phyloP scores from a whole-genome alignment of 805 yeast species.

The Candida stauntonica region DNA sequence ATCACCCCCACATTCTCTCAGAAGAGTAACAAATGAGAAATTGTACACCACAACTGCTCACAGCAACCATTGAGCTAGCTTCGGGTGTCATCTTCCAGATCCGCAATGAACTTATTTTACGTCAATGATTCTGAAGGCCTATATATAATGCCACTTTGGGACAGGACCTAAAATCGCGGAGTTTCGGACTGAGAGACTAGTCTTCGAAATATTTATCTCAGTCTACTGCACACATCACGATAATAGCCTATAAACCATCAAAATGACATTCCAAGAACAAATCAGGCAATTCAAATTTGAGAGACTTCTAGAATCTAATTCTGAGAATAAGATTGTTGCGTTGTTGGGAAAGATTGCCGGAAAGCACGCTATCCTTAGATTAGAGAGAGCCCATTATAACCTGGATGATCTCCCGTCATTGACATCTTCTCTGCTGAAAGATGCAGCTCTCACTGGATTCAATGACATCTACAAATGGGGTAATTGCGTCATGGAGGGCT shows the following conservation, averaged over 20 bases:
- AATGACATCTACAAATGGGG: constrained; percentile 92
- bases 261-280: constrained; percentile 17
- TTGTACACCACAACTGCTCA: no score
- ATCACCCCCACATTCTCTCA: no score
- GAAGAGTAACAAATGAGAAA: no score
- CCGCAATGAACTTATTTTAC: no score
- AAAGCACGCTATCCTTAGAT: constrained; percentile 59
- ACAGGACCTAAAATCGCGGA: no score
- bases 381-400: constrained; percentile 70
- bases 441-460: constrained; percentile 40
- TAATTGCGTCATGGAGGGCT: constrained; percentile 44
- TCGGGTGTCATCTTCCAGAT: no score
- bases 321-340: constrained; percentile 62
- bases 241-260: neutral
- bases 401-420: constrained; percentile 22
- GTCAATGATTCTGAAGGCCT: no score
- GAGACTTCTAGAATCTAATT: constrained; percentile 50
- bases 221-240: no score
- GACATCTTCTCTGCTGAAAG: constrained; percentile 21
- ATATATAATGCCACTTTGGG: no score
- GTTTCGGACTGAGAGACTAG: neutral
- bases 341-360: constrained; percentile 63
- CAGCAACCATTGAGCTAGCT: no score
- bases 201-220: no score
- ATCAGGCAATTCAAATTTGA: constrained; percentile 38